Percentiles rank a stretch among this genome's conserved stretches.
Conservation (phyloP, 2,329 filamentous ascomycete genomes). For the Aspergillus flavus region DNA sequence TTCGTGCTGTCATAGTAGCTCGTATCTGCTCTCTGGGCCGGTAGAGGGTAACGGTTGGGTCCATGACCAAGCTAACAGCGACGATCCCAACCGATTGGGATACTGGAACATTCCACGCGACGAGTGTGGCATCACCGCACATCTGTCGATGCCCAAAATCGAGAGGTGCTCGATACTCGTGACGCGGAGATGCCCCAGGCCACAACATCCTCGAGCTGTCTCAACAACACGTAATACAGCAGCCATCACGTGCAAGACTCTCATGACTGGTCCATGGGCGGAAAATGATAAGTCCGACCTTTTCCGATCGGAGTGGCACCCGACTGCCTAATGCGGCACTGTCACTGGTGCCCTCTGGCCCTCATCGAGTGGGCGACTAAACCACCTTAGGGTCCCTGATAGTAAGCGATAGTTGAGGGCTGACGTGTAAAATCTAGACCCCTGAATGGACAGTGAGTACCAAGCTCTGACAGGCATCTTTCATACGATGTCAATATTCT, state of each 20-base stretch:
- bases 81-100: background rate
- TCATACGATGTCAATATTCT: no score
- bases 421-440: background rate
- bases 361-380: background rate
- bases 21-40: background rate
- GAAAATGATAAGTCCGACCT: background rate
- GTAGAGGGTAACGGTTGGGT: background rate
- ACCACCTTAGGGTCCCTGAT: background rate
- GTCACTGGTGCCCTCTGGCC: background rate
- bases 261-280: background rate
- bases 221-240: background rate
- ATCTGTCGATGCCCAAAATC: background rate
- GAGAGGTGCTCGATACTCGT: background rate
- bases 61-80: background rate
- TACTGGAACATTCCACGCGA: background rate
- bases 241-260: background rate
- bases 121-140: background rate
- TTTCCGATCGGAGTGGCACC: background rate
- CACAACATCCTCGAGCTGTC: background rate
- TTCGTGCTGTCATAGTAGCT: background rate
- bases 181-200: background rate
- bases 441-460: background rate
- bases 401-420: background rate
- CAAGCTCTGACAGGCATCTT: background rate
- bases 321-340: background rate